Percentiles rank a stretch among this genome's conserved stretches.
phyloP scores from a whole-genome alignment of 495 filamentous ascomycete species.

The Penicillium simplicissimum region DNA sequence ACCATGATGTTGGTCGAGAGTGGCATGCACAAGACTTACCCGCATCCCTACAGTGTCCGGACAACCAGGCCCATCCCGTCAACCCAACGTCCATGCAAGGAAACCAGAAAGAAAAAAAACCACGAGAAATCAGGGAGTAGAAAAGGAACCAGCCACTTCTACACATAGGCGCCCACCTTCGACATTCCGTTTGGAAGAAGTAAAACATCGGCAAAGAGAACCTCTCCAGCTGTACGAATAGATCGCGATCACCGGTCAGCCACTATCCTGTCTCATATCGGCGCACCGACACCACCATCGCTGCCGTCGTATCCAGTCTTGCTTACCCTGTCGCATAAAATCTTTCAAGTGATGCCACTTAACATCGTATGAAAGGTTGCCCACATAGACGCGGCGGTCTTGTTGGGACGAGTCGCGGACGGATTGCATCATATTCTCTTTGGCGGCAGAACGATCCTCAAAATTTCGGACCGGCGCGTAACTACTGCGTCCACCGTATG shows the following conservation, averaged over 20 bases:
- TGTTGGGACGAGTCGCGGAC: constrained; percentile 94
- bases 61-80: constrained; percentile 96
- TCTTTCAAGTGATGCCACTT: constrained; percentile 99
- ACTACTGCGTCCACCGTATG: constrained; percentile 57
- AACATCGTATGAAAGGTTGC: constrained; percentile 98
- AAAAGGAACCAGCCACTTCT: constrained; percentile 82
- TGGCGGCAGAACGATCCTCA: constrained; percentile 81
- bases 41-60: constrained; percentile 98
- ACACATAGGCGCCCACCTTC: constrained; percentile 99
- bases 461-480: constrained; percentile 67
- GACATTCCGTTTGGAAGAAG: constrained; percentile 99
- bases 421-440: constrained; percentile 94
- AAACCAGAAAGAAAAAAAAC: constrained; percentile 64
- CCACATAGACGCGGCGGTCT: constrained; percentile 98
- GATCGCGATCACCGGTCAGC: constrained; percentile 30
- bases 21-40: constrained; percentile 62
- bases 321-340: constrained; percentile 98
- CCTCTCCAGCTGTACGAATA: constrained; percentile 81
- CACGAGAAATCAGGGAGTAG: constrained; percentile 38
- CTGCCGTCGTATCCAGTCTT: not conserved
- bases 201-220: constrained; percentile 99
- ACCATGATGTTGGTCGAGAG: constrained; percentile 10
- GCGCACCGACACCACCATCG: constrained; percentile 13
- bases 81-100: constrained; percentile 94
- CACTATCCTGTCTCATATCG: constrained; percentile 1